phyloP scores from a whole-genome alignment of 2,329 filamentous ascomycete genomes.

The Nemania sp. region DNA sequence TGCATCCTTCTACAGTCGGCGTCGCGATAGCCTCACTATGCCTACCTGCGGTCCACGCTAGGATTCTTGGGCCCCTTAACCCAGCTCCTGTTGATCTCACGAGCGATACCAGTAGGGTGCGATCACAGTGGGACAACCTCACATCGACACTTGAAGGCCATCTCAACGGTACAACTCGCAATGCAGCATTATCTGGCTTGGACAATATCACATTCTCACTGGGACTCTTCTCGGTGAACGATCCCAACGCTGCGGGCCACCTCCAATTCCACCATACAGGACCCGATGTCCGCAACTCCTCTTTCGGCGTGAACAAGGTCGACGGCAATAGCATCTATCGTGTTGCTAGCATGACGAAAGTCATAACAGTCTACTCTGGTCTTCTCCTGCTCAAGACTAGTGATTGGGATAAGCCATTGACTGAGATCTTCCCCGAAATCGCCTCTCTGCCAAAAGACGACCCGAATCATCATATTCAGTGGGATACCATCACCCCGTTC shows the following conservation, averaged over 20 bases:
- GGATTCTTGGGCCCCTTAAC: conserved; percentile 51
- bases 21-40: conserved; percentile 28
- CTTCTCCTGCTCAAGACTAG: conserved; percentile 51
- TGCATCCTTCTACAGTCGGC: conserved; percentile 14
- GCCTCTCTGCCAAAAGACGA: conserved; percentile 35
- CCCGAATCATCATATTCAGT: conserved; percentile 44
- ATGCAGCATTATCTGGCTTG: conserved; percentile 37
- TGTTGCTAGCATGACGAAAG: conserved; percentile 56
- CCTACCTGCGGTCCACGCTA: conserved; percentile 21
- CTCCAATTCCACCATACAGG: conserved; percentile 54
- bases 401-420: conserved; percentile 53
- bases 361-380: conserved; percentile 55
- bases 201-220: conserved; percentile 55
- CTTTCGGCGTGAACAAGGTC: conserved; percentile 52
- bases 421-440: conserved; percentile 50
- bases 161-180: conserved; percentile 37
- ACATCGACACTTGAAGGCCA: conserved; percentile 44
- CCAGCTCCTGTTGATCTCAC: conserved; percentile 52
- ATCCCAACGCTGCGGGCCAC: conserved; percentile 45
- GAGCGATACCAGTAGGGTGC: conserved; percentile 50
- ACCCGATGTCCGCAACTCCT: conserved; percentile 49
- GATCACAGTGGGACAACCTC: conserved; percentile 52
- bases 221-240: conserved; percentile 55
- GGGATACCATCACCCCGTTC: conserved; percentile 52
- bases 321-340: conserved; percentile 58